A percentile compares a stretch with the other conserved stretches of the same genome.
Evolutionary conservation across 1,139 yeast genomes (phyloP).

Genomic region (Yamadazyma dushanensis): DNA sequence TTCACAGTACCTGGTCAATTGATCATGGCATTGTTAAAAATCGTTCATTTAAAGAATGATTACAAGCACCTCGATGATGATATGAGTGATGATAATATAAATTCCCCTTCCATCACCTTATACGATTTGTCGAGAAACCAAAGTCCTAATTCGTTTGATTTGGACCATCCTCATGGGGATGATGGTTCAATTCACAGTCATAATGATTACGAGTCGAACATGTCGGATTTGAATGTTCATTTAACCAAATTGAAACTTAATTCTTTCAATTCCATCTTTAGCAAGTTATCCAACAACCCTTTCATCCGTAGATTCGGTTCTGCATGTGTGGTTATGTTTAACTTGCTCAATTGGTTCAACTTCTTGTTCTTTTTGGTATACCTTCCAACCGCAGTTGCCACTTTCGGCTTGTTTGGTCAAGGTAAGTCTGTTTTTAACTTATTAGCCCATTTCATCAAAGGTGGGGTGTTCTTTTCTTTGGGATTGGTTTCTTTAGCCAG

Average conservation of each 20-base stretch:
- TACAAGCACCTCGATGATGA: conserved; percentile 25
- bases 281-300: conserved; percentile 5
- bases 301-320: conserved; percentile 9
- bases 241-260: conserved; percentile 7
- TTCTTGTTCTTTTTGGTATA: conserved; percentile 61
- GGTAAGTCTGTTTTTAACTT: conserved; percentile 70
- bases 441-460: conserved; percentile 94
- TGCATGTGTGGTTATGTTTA: conserved; percentile 28
- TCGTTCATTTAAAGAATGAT: conserved; percentile 6
- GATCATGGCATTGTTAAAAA: conserved; percentile 41
- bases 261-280: conserved; percentile 4
- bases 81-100: conserved; percentile 23
- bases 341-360: conserved; percentile 63
- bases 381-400: conserved; percentile 73
- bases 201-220: conserved; percentile 9
- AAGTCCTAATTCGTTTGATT: conserved; percentile 16
- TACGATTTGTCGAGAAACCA: conserved; percentile 28
- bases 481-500: conserved; percentile 81
- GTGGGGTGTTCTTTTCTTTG: conserved; percentile 78
- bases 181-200: not conserved
- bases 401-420: conserved; percentile 68
- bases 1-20: conserved; percentile 55
- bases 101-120: conserved; percentile 42
- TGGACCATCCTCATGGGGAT: conserved; percentile 5
- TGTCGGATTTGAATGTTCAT: conserved; percentile 13